Evolutionary conservation across 2,329 filamentous ascomycete genomes (phyloP).

Genomic region (Aspergillus eucalypticola): DNA sequence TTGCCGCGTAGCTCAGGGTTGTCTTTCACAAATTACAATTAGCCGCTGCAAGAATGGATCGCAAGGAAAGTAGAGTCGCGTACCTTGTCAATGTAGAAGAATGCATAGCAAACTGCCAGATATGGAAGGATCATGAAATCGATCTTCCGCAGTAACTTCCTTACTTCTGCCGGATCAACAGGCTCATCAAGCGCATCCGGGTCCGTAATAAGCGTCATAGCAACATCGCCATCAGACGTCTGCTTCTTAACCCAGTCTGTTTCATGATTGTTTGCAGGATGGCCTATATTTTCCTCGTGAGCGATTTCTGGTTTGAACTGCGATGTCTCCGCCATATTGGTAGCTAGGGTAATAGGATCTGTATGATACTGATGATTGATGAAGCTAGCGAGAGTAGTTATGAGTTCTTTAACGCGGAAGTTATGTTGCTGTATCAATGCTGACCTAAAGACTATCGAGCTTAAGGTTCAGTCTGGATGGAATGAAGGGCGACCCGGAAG

Average conservation of each 20-base stretch:
- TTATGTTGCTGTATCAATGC: background rate
- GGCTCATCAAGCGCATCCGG: slow-evolving; percentile 50
- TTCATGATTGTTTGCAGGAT: slow-evolving; percentile 29
- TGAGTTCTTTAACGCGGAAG: background rate
- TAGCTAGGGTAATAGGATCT: background rate
- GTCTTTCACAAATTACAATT: slow-evolving; percentile 41
- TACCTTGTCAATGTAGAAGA: slow-evolving; percentile 53
- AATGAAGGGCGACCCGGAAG: background rate
- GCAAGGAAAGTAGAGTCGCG: background rate
- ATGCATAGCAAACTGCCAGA: slow-evolving; percentile 56
- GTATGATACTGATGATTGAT: background rate
- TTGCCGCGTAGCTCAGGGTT: slow-evolving; percentile 63
- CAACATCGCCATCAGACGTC: slow-evolving; percentile 49
- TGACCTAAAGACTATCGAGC: background rate
- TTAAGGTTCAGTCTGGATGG: background rate
- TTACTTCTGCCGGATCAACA: slow-evolving; percentile 50
- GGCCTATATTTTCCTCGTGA: slow-evolving; percentile 20
- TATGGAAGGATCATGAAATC: slow-evolving; percentile 62
- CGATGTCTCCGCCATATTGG: background rate
- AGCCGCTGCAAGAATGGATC: slow-evolving; percentile 2
- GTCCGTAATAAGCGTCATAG: slow-evolving; percentile 53
- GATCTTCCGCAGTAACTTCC: slow-evolving; percentile 55
- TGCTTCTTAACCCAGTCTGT: slow-evolving; percentile 33
- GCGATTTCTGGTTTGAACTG: background rate
- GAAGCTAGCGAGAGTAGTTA: background rate